Base-by-base conservation (phyloP, 2,329 filamentous ascomycete genomes). In the Periconia digitata region DNA sequence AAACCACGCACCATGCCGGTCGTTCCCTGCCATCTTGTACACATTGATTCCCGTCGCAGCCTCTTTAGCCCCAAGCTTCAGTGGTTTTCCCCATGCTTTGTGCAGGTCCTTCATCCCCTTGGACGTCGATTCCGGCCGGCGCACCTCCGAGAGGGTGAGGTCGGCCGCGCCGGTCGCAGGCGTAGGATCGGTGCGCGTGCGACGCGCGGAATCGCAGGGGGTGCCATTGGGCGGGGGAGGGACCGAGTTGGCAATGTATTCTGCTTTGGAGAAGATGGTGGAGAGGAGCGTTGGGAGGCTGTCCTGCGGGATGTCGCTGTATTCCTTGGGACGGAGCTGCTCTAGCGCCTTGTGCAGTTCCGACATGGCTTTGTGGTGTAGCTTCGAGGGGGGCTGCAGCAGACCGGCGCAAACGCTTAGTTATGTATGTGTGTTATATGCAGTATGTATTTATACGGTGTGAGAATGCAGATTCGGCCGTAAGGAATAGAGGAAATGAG, bases 1-100 rank as follows among this genome's bases (percentile, higher is more conserved):
- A 71, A 96, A 97, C 92, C 92, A 97, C 7, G 88, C 80, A 2
- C 92, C 92, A 55, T 86, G 86, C 32, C 90, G 85, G 70, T 97
- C 92, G 60, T 89, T 86, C 2, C 86, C 83, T 0, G 79, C 75
- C 50, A 94, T 79, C 69, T 95, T 95, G 74, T 88, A 96, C 20
- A 96, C 84, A 46, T 78, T 80, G 53, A 96, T 85, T 0, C 80
- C 84, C 8, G 90, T 76, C 0, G 90, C 88, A 62, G 95, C 94
- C 17, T 92, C 86, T 57, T 80, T 85, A 3, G 81, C 72, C 36
- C 80, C 83, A 46, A 90, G 72, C 71, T 90, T 92, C 63, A 92
- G 74, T 36, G 90, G 87, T 70, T 95, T 96, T 37, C 83, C 82
- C 91, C 92, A 96, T 71, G 90, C 83, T 63, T 88, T 88, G 49